phyloP scores from a whole-genome alignment of 108 stramenopile species.

The Cyclotella sp. region DNA sequence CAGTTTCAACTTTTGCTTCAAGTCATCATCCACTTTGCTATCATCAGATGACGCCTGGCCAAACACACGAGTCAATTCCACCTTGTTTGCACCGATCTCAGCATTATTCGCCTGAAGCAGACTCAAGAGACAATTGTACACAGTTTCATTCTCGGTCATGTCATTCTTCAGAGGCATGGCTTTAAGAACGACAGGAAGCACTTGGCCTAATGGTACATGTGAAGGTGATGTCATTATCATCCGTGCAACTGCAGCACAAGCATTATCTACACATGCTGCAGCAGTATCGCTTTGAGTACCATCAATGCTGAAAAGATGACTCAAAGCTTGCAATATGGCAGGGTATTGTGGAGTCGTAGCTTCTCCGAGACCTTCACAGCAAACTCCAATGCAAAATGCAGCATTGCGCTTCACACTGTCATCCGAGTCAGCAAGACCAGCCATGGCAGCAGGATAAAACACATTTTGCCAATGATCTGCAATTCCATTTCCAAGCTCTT shows the following conservation, averaged over 20 bases:
- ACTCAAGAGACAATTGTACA: conserved; percentile 92
- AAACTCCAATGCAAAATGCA: conserved; percentile 92
- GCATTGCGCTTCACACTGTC: conserved; percentile 92
- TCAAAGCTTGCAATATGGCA: conserved; percentile 79
- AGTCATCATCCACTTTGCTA: conserved; percentile 80
- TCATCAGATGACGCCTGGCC: conserved; percentile 64
- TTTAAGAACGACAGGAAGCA: conserved; percentile 88
- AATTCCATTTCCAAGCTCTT: conserved; percentile 77
- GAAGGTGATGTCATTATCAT: conserved; percentile 92
- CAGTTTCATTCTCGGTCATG: conserved; percentile 95
- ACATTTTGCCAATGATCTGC: conserved; percentile 81
- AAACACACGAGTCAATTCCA: conserved; percentile 75
- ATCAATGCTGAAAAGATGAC: conserved; percentile 84
- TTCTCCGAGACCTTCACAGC: conserved; percentile 87
- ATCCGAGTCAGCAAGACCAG: conserved; percentile 84
- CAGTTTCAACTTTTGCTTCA: conserved; percentile 76
- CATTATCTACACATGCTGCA: conserved; percentile 91
- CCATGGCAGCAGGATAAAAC: conserved; percentile 82
- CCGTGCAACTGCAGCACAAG: conserved; percentile 88
- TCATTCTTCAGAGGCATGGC: conserved; percentile 92
- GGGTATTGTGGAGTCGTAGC: conserved; percentile 64
- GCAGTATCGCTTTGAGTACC: conserved; percentile 67
- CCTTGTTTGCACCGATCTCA: conserved; percentile 71
- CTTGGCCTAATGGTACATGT: conserved; percentile 84
- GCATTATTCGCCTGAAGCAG: conserved; percentile 88